Evolutionary conservation across 495 filamentous ascomycete species (phyloP).

Genomic region (Emericellopsis terricola): DNA sequence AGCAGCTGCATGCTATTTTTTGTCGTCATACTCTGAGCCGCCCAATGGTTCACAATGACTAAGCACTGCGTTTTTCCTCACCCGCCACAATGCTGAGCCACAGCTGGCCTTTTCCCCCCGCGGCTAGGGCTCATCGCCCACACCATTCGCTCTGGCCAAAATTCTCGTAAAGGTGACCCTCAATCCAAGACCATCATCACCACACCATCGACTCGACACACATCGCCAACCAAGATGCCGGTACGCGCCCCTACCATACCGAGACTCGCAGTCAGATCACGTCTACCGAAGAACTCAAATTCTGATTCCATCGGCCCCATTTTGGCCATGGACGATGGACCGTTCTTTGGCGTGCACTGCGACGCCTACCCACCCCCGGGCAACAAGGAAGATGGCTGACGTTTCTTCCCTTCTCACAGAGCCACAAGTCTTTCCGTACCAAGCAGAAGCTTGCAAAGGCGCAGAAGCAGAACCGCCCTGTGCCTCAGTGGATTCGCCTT

Average conservation of each 20-base stretch:
- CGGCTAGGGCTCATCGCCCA: constrained; percentile 3
- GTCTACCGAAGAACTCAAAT: too few species aligned
- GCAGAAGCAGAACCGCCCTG: constrained; percentile 98
- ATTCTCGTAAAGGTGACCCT: not conserved
- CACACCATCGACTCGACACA: constrained; percentile 2
- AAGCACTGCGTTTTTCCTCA: too few species aligned
- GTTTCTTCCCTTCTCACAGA: constrained; percentile 30
- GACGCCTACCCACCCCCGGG: too few species aligned
- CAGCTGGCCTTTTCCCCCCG: too few species aligned
- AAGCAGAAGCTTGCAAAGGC: constrained; percentile 99
- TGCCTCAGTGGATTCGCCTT: constrained; percentile 98
- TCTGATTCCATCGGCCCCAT: not conserved
- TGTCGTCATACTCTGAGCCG: too few species aligned
- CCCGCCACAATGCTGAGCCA: too few species aligned
- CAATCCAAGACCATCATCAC: constrained; percentile 3
- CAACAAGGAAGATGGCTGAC: not conserved
- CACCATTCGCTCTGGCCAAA: constrained; percentile 1
- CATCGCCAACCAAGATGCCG: constrained; percentile 3
- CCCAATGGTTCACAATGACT: too few species aligned
- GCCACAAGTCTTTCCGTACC: constrained; percentile 97
- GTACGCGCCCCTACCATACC: constrained; percentile 3
- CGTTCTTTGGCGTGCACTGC: too few species aligned
- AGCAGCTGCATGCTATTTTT: too few species aligned
- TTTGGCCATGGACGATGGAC: too few species aligned
- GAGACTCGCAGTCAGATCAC: too few species aligned